Evolutionary conservation across 768 basidiomycete genomes (phyloP).

Genomic region (Collybia nuda): DNA sequence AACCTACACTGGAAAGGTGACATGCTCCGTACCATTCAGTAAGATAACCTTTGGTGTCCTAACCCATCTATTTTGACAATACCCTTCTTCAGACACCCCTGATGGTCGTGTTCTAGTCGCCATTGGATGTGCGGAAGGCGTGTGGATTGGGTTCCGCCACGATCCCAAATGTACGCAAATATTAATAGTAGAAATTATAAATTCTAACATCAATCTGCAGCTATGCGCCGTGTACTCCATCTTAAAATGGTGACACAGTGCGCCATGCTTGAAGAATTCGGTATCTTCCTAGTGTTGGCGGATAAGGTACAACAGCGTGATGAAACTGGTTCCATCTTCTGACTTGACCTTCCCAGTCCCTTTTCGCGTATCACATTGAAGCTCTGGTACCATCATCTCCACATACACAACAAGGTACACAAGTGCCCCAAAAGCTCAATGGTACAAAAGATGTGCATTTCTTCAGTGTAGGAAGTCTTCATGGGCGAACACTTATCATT

Average conservation of each 20-base stretch:
- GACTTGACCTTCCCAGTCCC: conserved; percentile 42
- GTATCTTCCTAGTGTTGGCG: conserved; percentile 92
- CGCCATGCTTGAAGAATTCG: conserved; percentile 94
- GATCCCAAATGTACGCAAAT: conserved; percentile 73
- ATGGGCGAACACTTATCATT: conserved; percentile 85
- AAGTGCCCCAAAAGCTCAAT: conserved; percentile 88
- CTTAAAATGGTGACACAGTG: conserved; percentile 93
- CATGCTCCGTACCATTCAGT: conserved; percentile 95
- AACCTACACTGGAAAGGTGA: conserved; percentile 80
- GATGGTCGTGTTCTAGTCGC: conserved; percentile 88
- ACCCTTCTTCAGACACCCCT: conserved; percentile 58
- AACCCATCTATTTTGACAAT: not conserved
- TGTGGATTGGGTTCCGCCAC: conserved; percentile 95
- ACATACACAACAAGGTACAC: conserved; percentile 55
- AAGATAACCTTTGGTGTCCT: conserved; percentile 30
- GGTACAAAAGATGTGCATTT: conserved; percentile 92
- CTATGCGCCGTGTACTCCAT: conserved; percentile 91
- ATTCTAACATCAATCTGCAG: conserved; percentile 34
- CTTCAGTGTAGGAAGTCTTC: conserved; percentile 89
- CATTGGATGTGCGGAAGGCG: conserved; percentile 93
- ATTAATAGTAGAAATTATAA: not conserved
- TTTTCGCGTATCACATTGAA: conserved; percentile 96
- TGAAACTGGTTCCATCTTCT: not conserved
- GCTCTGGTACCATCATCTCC: conserved; percentile 89
- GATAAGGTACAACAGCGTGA: conserved; percentile 63